Percentiles rank a stretch among this genome's conserved stretches.
Evolutionary conservation across 208 protist species (phyloP).

Genomic region (Vickermania spadyakhi): DNA sequence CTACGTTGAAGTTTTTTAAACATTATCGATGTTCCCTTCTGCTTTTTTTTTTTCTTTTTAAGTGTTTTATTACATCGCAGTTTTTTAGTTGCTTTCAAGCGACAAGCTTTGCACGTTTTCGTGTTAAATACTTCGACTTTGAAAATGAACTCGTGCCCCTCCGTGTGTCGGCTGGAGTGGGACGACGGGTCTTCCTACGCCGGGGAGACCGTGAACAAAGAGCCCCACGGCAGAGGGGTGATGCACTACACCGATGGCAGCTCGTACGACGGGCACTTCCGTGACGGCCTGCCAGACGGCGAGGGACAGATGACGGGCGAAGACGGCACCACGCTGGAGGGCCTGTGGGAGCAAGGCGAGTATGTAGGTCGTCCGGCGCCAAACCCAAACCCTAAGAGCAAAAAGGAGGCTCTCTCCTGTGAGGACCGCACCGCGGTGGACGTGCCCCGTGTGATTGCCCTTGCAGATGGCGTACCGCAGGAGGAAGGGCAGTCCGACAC

Average conservation of each 20-base stretch:
- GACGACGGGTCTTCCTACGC: constrained; percentile 22
- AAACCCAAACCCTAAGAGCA: not conserved
- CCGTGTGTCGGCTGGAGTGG: constrained; percentile 14
- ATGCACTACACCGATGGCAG: not conserved
- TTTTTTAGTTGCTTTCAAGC: no score
- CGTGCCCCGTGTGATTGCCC: not conserved
- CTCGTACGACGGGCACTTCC: not conserved
- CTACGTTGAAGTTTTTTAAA: no score
- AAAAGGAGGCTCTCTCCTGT: not conserved
- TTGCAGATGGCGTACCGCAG: not conserved
- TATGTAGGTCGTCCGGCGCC: constrained; percentile 12
- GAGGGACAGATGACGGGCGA: not conserved
- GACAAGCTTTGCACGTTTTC: no score
- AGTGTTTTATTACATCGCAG: no score
- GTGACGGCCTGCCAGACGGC: not conserved
- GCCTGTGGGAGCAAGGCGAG: constrained; percentile 17
- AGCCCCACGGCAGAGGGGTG: constrained; percentile 19
- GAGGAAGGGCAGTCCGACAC: not conserved
- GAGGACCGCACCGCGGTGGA: not conserved
- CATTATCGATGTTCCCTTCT: no score
- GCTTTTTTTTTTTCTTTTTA: no score
- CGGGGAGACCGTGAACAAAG: constrained; percentile 23
- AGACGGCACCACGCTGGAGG: constrained; percentile 16
- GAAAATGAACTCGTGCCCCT: no score
- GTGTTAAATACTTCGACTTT: no score